phyloP scores from a whole-genome alignment of 2,329 filamentous ascomycete genomes.

The Teratosphaeriaceae sp. region DNA sequence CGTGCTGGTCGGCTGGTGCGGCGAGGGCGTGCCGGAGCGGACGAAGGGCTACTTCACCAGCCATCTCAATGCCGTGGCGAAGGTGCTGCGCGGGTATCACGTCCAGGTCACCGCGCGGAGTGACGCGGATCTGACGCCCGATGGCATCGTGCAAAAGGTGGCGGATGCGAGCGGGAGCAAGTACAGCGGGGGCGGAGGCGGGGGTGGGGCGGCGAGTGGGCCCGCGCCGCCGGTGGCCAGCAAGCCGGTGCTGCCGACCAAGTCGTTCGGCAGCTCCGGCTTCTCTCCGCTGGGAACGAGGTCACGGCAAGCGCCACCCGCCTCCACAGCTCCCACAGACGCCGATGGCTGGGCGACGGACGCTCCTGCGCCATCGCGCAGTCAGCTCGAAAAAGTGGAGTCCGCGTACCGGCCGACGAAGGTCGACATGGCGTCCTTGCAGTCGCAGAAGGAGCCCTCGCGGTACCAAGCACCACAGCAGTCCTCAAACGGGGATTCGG shows the following conservation, averaged over 20 bases:
- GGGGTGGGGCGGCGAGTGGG: conserved; percentile 39
- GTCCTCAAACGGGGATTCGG: conserved; percentile 42
- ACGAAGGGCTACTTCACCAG: conserved; percentile 99
- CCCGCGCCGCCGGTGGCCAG: conserved; percentile 67
- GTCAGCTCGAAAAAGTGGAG: conserved; percentile 83
- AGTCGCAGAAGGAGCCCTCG: conserved; percentile 63
- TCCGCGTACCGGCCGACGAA: conserved; percentile 93
- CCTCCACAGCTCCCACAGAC: conserved; percentile 55
- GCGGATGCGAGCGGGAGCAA: conserved; percentile 91
- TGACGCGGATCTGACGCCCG: conserved; percentile 79
- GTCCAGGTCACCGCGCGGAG: conserved; percentile 95
- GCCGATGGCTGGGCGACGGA: conserved; percentile 92
- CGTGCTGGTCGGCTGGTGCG: conserved; percentile 93
- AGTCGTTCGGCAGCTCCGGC: conserved; percentile 43
- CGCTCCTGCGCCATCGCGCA: conserved; percentile 82
- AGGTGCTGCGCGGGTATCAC: conserved; percentile 91
- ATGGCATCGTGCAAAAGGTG: conserved; percentile 86
- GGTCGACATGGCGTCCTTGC: conserved; percentile 85
- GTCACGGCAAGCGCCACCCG: conserved; percentile 44
- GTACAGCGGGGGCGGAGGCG: conserved; percentile 64
- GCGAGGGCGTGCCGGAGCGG: conserved; percentile 93
- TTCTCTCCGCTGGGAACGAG: conserved; percentile 67
- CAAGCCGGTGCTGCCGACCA: conserved; percentile 86
- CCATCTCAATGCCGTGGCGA: conserved; percentile 81
- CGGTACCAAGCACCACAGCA: conserved; percentile 46